Base-by-base conservation (phyloP, 2,329 filamentous ascomycete genomes). In the Ceratocystiopsis sp. region DNA sequence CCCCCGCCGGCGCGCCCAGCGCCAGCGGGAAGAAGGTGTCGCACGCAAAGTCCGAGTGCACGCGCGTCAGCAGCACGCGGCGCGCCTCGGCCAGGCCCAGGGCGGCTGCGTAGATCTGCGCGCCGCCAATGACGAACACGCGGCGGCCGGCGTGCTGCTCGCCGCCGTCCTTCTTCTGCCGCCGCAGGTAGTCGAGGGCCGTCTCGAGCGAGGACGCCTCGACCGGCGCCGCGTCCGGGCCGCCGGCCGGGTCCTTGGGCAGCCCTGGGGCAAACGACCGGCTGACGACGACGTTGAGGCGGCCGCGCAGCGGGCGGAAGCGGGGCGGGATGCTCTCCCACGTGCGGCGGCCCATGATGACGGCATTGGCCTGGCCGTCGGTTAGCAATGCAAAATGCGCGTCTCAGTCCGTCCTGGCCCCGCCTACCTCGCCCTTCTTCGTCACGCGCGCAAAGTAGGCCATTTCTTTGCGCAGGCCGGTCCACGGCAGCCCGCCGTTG, bases 321-420 rank as follows among this genome's bases (percentile, higher is more conserved):
- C 68, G 71, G 8, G 67, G 56, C 2, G 91, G 89, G 47, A 98
- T 89, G 50, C 78, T 85, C 42, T 93, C 85, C 80, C 89, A 98
- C 0, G 91, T 98, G 62, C 93, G 95, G 55, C 91, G 82, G 47
- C 91, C 91, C 91, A 98, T 98, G 52, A 98, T 80, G 42, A 96
- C 84, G 16, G 84, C 82, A 59, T 87, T 89, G 50, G 64, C 45
- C 37, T 35, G 34, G 3, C 7, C 7, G 5, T 8, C 37, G 3
- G 16, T 3, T 2, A 35, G 33, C 33, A 41, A 14, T 1, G 21
- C 8, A 21, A 4, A 21, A 8, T 21, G 21, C n/a, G n/a, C n/a
- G 21, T 8, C 8, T 21, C 21, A 21, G 4, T 21, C 21, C 21
- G 4, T 4, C 21, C 21, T 8, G 21, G 21, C 4, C 21, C 21